A percentile compares a stretch with the other conserved stretches of the same genome.
phyloP scores from a whole-genome alignment of 352 stramenopile species.

The Pythium phragmiticola region DNA sequence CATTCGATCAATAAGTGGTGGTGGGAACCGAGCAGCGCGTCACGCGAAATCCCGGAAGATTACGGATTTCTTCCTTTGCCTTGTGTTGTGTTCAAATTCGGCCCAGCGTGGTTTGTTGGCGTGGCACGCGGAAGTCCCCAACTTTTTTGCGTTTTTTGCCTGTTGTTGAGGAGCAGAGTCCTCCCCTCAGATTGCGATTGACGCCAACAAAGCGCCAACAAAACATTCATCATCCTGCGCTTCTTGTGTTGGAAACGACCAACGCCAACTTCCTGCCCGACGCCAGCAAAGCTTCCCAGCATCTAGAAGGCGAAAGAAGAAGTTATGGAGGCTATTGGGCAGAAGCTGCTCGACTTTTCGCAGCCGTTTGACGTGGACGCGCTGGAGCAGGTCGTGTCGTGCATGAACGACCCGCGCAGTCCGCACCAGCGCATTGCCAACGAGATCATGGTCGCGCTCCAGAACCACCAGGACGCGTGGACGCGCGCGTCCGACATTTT shows the following conservation, averaged over 20 bases:
- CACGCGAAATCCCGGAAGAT: conserved; percentile 11
- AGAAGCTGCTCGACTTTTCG: conserved; percentile 93
- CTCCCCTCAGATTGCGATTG: background rate
- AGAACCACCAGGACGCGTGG: conserved; percentile 93
- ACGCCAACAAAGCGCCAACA: background rate
- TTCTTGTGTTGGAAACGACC: background rate
- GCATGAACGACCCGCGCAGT: conserved; percentile 95
- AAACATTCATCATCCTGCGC: background rate
- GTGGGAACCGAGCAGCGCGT: conserved; percentile 4
- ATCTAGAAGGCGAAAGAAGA: too few relatives aligned
- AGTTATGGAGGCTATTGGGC: conserved; percentile 81
- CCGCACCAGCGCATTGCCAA: conserved; percentile 92
- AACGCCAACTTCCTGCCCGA: background rate
- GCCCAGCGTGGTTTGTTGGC: conserved; percentile 14
- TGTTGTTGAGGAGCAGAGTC: too few relatives aligned
- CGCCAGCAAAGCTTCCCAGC: background rate
- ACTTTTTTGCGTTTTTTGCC: background rate
- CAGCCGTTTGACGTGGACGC: conserved; percentile 95
- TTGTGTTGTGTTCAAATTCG: background rate
- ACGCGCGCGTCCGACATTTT: conserved; percentile 95
- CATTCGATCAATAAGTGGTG: conserved; percentile 14
- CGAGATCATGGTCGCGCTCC: conserved; percentile 93
- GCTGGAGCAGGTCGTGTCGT: conserved; percentile 96
- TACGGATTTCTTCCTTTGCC: conserved; percentile 6
- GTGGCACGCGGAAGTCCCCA: background rate